phyloP scores from a whole-genome alignment of 2,329 filamentous ascomycete genomes.

The Fusarium austroafricanum region DNA sequence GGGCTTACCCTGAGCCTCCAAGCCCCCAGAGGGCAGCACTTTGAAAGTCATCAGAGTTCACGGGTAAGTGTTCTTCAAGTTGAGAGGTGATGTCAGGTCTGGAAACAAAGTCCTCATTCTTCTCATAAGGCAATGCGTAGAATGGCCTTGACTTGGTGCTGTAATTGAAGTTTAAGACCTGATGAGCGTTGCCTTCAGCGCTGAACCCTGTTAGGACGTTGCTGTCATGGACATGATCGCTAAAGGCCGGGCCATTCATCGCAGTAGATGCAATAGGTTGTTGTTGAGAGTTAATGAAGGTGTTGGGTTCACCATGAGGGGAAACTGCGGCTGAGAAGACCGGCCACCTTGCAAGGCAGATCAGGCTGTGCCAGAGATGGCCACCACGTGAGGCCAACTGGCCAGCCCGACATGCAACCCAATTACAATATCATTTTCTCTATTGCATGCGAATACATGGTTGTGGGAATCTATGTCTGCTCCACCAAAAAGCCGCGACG shows the following conservation, averaged over 20 bases:
- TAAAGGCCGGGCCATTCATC: background rate
- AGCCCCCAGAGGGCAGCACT: conserved; percentile 32
- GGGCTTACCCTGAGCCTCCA: conserved; percentile 28
- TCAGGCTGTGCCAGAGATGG: background rate
- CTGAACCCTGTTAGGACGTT: conserved; percentile 1
- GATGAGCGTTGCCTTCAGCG: background rate
- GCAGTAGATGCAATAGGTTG: accelerated
- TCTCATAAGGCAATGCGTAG: conserved; percentile 23
- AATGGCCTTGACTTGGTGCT: background rate
- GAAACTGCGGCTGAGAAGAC: background rate
- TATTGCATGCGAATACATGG: background rate
- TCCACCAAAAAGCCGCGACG: conserved; percentile 6
- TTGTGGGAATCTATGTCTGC: background rate
- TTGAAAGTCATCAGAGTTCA: background rate
- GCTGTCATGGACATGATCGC: background rate
- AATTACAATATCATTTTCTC: background rate
- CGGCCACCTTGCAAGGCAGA: background rate
- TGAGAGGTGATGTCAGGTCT: conserved; percentile 3
- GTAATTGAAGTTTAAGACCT: conserved; percentile 12
- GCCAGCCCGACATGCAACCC: no score
- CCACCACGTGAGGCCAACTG: no score
- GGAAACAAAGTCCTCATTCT: conserved; percentile 27
- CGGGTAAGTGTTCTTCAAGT: conserved; percentile 16
- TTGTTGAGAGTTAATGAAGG: background rate
- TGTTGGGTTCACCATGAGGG: background rate